Percentiles rank a stretch among this genome's conserved stretches.
phyloP scores from a whole-genome alignment of 1,284 basidiomycete species.

The Ustilago esculenta region DNA sequence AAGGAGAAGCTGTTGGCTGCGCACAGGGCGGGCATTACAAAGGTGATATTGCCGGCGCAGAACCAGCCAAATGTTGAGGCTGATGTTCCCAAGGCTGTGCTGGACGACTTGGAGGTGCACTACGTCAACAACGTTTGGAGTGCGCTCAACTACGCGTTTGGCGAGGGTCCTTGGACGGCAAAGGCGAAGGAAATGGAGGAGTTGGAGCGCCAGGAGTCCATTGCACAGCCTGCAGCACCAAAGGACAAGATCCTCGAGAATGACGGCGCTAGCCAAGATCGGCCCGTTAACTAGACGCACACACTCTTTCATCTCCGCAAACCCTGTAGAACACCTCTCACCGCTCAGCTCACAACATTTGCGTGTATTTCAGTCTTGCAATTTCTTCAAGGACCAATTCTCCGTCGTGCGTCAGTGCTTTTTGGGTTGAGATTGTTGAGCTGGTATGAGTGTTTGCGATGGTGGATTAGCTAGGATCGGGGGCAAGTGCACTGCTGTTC shows the following conservation, averaged over 20 bases:
- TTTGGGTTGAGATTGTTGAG: not conserved
- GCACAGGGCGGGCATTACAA: conserved; percentile 61
- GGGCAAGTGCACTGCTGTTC: conserved; percentile 50
- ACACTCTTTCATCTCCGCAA: no score
- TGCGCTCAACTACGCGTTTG: conserved; percentile 64
- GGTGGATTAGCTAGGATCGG: conserved; percentile 28
- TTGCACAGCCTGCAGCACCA: not conserved
- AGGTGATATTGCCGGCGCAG: conserved; percentile 63
- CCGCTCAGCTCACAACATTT: no score
- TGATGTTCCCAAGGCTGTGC: conserved; percentile 63
- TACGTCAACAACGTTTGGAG: conserved; percentile 66
- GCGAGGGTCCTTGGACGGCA: conserved; percentile 61
- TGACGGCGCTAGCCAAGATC: conserved; percentile 50
- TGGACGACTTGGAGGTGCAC: conserved; percentile 63
- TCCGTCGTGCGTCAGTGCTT: no score
- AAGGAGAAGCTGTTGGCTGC: conserved; percentile 67
- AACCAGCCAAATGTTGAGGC: conserved; percentile 66
- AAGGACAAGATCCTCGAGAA: conserved; percentile 37
- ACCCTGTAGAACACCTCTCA: not conserved
- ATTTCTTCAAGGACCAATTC: no score
- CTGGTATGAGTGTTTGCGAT: no score
- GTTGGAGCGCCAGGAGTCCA: conserved; percentile 40
- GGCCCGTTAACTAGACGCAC: conserved; percentile 44
- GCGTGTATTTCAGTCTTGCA: no score
- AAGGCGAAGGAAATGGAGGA: conserved; percentile 58